Percentiles rank a stretch among this genome's conserved stretches.
Evolutionary conservation across 176 grass and related monocot genomes (phyloP).

Genomic region (Ensete ventricosum): DNA sequence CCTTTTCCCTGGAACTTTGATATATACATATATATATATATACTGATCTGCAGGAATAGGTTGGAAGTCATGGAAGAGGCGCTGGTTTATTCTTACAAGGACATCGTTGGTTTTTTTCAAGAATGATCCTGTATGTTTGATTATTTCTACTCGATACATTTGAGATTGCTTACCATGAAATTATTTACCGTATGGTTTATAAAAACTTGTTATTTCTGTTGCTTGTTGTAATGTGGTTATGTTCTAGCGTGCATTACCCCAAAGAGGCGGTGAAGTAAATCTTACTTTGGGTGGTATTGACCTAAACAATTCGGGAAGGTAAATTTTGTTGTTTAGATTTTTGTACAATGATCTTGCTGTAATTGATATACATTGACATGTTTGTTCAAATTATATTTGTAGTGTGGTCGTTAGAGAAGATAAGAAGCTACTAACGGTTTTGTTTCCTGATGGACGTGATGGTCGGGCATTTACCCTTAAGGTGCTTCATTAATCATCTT

Average conservation of each 20-base stretch:
- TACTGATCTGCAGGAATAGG: constrained; percentile 64
- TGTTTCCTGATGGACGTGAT: constrained; percentile 96
- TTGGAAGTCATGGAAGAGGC: constrained; percentile 99
- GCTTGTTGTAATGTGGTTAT: constrained; percentile 16
- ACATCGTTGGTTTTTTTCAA: constrained; percentile 98
- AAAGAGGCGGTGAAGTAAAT: constrained; percentile 87
- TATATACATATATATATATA: not conserved
- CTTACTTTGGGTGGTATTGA: constrained; percentile 95
- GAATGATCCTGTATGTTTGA: constrained; percentile 85
- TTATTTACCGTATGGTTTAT: not conserved
- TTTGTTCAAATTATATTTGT: not conserved
- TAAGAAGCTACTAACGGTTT: constrained; percentile 88
- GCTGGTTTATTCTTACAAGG: constrained; percentile 97
- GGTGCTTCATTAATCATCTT: constrained; percentile 33
- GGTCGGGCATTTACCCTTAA: constrained; percentile 98
- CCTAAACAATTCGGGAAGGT: constrained; percentile 99
- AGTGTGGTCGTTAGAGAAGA: constrained; percentile 99
- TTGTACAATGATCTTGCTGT: not conserved
- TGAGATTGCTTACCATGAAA: not conserved
- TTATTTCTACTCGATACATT: not conserved
- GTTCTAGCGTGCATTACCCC: constrained; percentile 73
- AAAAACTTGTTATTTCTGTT: too few relatives aligned
- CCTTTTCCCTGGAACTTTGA: not conserved
- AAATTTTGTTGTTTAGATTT: constrained; percentile 6
- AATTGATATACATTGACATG: too few relatives aligned